phyloP scores from a whole-genome alignment of 208 protist genomes.

The Herpetomonas tarakana region DNA sequence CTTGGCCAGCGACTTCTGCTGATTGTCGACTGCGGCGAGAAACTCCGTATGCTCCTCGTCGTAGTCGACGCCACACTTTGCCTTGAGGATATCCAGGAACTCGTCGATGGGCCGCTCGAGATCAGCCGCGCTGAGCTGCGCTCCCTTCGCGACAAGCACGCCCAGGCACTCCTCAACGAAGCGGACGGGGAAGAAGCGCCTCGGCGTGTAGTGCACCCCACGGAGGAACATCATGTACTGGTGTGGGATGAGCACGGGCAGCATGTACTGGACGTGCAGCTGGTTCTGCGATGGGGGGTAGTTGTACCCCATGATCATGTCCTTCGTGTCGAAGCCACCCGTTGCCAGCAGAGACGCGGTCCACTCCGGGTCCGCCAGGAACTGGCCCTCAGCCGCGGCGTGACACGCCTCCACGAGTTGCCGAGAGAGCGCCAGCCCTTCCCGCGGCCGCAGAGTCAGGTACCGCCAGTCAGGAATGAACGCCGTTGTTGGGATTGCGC shows the following conservation, averaged over 20 bases:
- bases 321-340: not conserved
- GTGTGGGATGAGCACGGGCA: slow-evolving; percentile 61
- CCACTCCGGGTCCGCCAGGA: slow-evolving; percentile 21
- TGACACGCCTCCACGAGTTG: slow-evolving; percentile 18
- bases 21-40: slow-evolving; percentile 24
- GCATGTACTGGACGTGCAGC: slow-evolving; percentile 77
- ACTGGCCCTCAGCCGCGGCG: slow-evolving; percentile 17
- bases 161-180: slow-evolving; percentile 44
- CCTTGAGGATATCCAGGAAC: slow-evolving; percentile 19
- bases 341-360: slow-evolving; percentile 10
- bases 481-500: slow-evolving; percentile 31
- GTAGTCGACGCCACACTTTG: slow-evolving; percentile 39
- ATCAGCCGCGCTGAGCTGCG: slow-evolving; percentile 9
- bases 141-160: slow-evolving; percentile 4
- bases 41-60: slow-evolving; percentile 27
- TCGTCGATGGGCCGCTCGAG: slow-evolving; percentile 30
- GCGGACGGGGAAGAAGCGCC: slow-evolving; percentile 59
- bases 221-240: slow-evolving; percentile 56
- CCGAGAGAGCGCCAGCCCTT: slow-evolving; percentile 22
- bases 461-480: slow-evolving; percentile 61
- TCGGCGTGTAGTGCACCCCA: slow-evolving; percentile 67
- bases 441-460: slow-evolving; percentile 31
- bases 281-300: slow-evolving; percentile 81
- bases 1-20: slow-evolving; percentile 25
- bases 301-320: slow-evolving; percentile 60